phyloP scores from a whole-genome alignment of 1,284 basidiomycete genomes.

The Rhizoctonia solani region DNA sequence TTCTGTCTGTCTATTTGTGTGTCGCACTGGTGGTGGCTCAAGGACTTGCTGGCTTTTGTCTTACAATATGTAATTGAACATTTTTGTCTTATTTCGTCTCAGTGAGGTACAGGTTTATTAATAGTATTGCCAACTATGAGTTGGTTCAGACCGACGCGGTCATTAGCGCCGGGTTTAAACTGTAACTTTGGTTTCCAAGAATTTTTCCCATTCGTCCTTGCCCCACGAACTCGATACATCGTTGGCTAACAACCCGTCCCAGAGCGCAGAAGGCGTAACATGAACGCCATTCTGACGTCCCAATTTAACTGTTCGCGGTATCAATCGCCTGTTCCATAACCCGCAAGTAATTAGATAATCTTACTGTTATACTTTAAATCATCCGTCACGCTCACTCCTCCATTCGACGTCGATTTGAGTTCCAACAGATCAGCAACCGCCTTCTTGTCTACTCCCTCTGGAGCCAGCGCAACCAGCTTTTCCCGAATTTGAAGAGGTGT shows the following conservation, averaged over 20 bases:
- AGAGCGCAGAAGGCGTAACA: slow-evolving; percentile 86
- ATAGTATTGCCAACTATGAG: neutral
- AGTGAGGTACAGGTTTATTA: neutral
- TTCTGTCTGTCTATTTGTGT: neutral
- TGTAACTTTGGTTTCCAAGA: slow-evolving; percentile 67
- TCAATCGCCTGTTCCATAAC: neutral
- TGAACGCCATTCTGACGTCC: slow-evolving; percentile 91
- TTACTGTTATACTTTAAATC: slow-evolving; percentile 83
- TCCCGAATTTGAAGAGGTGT: slow-evolving; percentile 76
- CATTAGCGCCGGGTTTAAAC: too few species aligned
- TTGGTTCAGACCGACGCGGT: neutral
- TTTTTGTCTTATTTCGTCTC: neutral
- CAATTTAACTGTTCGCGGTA: slow-evolving; percentile 67
- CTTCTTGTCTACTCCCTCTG: slow-evolving; percentile 51
- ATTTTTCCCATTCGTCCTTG: slow-evolving; percentile 83
- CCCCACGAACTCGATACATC: slow-evolving; percentile 85
- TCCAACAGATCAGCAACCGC: slow-evolving; percentile 55
- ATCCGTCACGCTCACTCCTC: slow-evolving; percentile 75
- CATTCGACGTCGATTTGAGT: slow-evolving; percentile 68
- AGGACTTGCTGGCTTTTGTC: neutral
- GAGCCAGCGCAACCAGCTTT: slow-evolving; percentile 67
- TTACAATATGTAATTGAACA: slow-evolving; percentile 34
- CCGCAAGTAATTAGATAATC: slow-evolving; percentile 43
- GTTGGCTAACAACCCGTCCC: slow-evolving; percentile 80
- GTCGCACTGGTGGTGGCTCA: neutral